Percentiles rank a stretch among this genome's conserved stretches.
These are phyloP conservation scores for Kurtzmaniella quercitrusa DNA, from an alignment of 1,139 yeast genomes.

Conservation along the genomic window DNA sequence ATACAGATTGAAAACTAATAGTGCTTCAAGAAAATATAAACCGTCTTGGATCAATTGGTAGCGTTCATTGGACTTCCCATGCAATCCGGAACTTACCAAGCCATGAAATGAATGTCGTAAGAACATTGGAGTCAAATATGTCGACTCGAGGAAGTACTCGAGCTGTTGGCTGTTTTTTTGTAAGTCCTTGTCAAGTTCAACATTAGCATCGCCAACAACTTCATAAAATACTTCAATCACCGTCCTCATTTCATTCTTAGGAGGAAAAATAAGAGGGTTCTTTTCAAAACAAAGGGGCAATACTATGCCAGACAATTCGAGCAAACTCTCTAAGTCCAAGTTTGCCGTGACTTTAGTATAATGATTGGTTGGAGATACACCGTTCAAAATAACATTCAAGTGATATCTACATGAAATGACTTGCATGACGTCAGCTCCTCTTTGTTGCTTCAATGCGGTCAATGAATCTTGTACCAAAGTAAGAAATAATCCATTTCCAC, in stretches of 20 bases:
- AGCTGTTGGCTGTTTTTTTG: constrained; percentile 41
- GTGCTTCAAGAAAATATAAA: constrained; percentile 69
- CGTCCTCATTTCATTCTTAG: constrained; percentile 66
- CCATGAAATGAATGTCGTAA: constrained; percentile 62
- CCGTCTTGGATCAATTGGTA: constrained; percentile 39
- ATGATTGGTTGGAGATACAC: constrained; percentile 64
- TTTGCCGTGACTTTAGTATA: constrained; percentile 42
- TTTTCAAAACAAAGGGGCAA: constrained; percentile 57
- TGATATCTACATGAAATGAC: constrained; percentile 77
- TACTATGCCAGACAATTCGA: constrained; percentile 55
- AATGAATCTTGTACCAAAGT: constrained; percentile 55
- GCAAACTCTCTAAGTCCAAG: constrained; percentile 42
- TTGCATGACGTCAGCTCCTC: constrained; percentile 64
- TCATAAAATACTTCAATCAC: constrained; percentile 71
- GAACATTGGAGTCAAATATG: constrained; percentile 43
- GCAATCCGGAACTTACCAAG: constrained; percentile 32
- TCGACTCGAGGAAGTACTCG: constrained; percentile 48
- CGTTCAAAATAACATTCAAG: constrained; percentile 54
- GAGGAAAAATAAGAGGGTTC: constrained; percentile 53
- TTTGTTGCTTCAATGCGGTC: constrained; percentile 27
- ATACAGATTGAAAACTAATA: constrained; percentile 61
- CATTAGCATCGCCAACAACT: constrained; percentile 65
- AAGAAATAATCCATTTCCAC: constrained; percentile 59
- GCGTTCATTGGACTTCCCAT: constrained; percentile 10
- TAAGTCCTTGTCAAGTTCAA: constrained; percentile 29